Base-by-base conservation (phyloP, 2,329 filamentous ascomycete genomes). In the Diaporthe sp. region DNA sequence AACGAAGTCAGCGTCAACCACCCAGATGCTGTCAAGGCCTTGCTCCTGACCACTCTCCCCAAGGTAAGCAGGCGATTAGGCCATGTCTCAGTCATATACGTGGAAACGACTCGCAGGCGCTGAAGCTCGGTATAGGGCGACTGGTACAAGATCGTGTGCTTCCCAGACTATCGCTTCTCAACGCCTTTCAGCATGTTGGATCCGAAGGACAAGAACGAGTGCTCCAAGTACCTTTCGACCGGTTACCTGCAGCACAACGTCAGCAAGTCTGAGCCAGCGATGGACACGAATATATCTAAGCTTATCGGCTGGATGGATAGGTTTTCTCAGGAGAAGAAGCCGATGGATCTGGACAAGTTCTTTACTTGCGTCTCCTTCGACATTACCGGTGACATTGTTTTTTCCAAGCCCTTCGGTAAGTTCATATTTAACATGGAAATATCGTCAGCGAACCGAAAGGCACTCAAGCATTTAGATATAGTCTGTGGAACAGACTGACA, bases 1-100 rank as follows among this genome's bases (percentile, higher is more conserved):
- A 83, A 87, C 69, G 86, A 88, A 81, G 82, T 88, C 75, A 86
- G 84, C 74, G 81, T 88, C 53, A 81, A 81, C 69, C 83, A 88
- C 76, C 83, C 85, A 1, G 82, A 86, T 75, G 86, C 82, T 19
- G 80, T 86, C 28, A 81, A 80, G 28, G 79, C 81, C 59, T 79
- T 87, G 17, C 81, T 86, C 79, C 84, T 34, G 78, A 85, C 34
- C 80, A 81, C 39, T 75, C 86, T 39, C 85, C 86, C 17, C 84
- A 87, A 73, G 37, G 72, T 59, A 22, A 42, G 55, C 31, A 5
- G 51, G 57, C 57, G n/a, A 19, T 34, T 4, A 2, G 19, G 12
- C 2, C 4, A 42, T 17, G 8, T 12, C 13, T 34, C 2, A 2
- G 19, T 2, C 34, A 15, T 37, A 5, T 7, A 67, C 6, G 61